Conservation (phyloP, 2,329 filamentous ascomycete genomes). For the Exophiala lecanii-corni region DNA sequence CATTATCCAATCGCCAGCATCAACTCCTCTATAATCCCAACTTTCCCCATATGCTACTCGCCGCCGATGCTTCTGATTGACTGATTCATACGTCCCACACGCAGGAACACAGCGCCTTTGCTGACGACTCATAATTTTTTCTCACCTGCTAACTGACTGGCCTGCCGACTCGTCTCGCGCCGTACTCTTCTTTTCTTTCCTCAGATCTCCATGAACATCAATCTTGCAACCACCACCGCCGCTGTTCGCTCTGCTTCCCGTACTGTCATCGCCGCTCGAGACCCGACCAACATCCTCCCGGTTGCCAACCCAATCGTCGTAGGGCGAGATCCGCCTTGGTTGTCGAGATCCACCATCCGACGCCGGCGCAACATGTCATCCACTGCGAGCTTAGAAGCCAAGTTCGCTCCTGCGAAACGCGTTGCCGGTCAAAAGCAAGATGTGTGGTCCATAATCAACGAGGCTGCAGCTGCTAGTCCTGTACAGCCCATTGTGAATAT, state of each 20-base stretch:
- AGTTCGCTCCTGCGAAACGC: constrained; percentile 43
- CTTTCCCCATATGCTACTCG: too few relatives aligned
- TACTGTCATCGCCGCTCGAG: not conserved
- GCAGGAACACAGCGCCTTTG: not conserved
- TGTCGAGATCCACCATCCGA: not conserved
- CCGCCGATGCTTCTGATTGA: not conserved
- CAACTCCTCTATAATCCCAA: not conserved
- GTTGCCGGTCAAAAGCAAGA: constrained; percentile 49
- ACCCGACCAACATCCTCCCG: constrained; percentile 3
- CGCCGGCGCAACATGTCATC: constrained; percentile 13
- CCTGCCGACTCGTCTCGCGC: not conserved
- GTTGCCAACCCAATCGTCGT: too few relatives aligned
- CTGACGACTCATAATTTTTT: not conserved
- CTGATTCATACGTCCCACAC: not conserved
- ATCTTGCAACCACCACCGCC: constrained; percentile 6
- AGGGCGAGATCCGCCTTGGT: not conserved
- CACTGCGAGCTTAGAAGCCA: constrained; percentile 18
- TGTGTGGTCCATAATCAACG: constrained; percentile 62
- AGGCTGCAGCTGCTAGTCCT: constrained; percentile 59
- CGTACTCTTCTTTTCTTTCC: not conserved
- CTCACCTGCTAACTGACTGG: constrained; percentile 1
- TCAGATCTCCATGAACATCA: constrained; percentile 15
- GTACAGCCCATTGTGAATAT: constrained; percentile 62
- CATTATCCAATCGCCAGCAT: not conserved
- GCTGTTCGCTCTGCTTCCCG: constrained; percentile 11